Percentiles rank a stretch among this genome's conserved stretches.
Conservation (phyloP, 106 monocot genomes). For the Platanthera zijinensis region DNA sequence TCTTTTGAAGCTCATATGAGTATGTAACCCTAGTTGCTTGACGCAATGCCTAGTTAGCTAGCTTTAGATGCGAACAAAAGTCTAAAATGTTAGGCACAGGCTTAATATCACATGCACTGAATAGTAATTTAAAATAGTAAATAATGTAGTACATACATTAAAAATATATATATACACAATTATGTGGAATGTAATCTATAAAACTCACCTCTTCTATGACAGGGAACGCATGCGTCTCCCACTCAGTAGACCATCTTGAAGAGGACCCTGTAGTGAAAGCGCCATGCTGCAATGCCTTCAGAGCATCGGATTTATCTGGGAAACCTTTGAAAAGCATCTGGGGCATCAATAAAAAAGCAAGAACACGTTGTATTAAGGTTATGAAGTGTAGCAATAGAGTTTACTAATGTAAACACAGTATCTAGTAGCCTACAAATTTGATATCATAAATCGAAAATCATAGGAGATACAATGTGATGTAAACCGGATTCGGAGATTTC, state of each 20-base stretch:
- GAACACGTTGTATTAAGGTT: neutral
- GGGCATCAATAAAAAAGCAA: neutral
- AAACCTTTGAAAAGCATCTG: constrained; percentile 95
- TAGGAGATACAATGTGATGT: neutral
- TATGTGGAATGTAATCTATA: no score
- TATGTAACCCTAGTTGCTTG: no score
- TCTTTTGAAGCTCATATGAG: no score
- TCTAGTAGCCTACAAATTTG: neutral
- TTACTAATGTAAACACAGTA: neutral
- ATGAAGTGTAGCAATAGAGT: neutral
- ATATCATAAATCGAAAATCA: neutral
- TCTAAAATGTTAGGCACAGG: no score
- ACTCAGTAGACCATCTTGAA: constrained; percentile 64
- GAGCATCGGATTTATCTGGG: constrained; percentile 49
- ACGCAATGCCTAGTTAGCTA: no score
- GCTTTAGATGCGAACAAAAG: no score
- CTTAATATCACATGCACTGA: no score
- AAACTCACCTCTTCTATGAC: constrained; percentile 47
- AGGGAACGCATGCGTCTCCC: constrained; percentile 68
- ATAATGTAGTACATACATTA: no score
- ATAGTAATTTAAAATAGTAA: no score
- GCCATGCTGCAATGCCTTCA: constrained; percentile 52
- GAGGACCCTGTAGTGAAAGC: constrained; percentile 41
- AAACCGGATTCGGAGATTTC: no score
- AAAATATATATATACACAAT: no score